Evolutionary conservation across 2,329 filamentous ascomycete species (phyloP), one percentile per base, ranked within the genome.

Genomic region (Curvularia spicifera): DNA sequence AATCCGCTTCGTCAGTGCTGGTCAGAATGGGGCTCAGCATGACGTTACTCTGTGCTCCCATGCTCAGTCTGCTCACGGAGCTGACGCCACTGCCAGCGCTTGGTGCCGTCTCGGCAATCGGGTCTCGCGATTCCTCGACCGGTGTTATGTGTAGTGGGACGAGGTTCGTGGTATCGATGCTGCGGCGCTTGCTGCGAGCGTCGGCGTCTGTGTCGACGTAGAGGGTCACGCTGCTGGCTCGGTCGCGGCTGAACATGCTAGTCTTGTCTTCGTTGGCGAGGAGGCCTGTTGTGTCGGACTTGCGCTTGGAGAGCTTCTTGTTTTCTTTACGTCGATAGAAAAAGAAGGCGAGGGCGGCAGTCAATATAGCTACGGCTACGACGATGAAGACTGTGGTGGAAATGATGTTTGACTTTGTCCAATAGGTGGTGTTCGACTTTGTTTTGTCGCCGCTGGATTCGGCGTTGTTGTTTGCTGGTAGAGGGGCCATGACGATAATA

Each of bases 171-270:
- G 66, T 68, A 7, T 74, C 71, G 33, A 64, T 63, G 53, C 64
- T 69, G n/a, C 56, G 49, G 8, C 64, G 56, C 35, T 65, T 67
- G 59, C 56, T 65, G 13, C 59, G 53, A 10, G 56, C 60, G 2
- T 70, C 61, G 13, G 52, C 46, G 39, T 70, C 63, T 5, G 63
- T 56, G 55, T 74, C 68, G 48, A 76, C 64, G 39, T 73, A 75
- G 10, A 76, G 51, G 0, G 66, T 70, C 8, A 76, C 63, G 49
- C 69, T 75, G 52, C 67, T 68, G 24, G 56, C 60, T n/a, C 70
- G 58, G 10, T 71, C 56, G 6, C 68, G 65, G 42, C 66, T 73
- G 67, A 74, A 76, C 73, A 76, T 75, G 65, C 51, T 70, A 13
- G 63, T 65, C 39, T 70, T 73, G 56, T 75, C 71, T 46, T 72